Percentiles rank a stretch among this genome's conserved stretches.
Conservation (phyloP, 805 yeast genomes). For the Wickerhamiella kurtzmanii region DNA sequence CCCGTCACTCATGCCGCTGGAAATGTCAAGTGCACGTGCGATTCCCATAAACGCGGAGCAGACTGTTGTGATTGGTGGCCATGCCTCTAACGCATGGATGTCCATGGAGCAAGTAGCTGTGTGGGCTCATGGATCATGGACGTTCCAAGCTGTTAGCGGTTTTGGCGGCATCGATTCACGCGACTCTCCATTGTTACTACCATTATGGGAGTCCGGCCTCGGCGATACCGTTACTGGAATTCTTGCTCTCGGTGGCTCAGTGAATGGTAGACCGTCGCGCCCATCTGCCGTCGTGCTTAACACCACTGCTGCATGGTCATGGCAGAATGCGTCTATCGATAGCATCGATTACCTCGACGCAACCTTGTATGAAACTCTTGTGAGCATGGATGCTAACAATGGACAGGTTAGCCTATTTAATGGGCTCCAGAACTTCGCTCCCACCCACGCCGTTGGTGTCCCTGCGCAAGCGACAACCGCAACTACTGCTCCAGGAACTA, state of each 20-base stretch:
- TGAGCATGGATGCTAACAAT: not conserved
- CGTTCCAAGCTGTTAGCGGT: slow-evolving; percentile 31
- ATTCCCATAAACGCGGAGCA: slow-evolving; percentile 11
- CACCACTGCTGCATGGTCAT: slow-evolving; percentile 32
- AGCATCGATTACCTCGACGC: slow-evolving; percentile 6
- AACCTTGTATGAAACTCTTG: slow-evolving; percentile 12
- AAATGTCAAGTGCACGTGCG: slow-evolving; percentile 17
- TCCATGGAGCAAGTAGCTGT: slow-evolving; percentile 59
- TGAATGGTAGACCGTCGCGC: slow-evolving; percentile 27
- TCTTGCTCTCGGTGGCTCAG: slow-evolving; percentile 50
- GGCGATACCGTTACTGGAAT: slow-evolving; percentile 21
- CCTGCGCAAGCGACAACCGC: slow-evolving; percentile 13
- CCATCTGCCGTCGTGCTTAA: slow-evolving; percentile 34
- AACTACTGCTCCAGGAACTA: slow-evolving; percentile 8
- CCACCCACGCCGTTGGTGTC: slow-evolving; percentile 6
- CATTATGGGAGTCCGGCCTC: slow-evolving; percentile 31
- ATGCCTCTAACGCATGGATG: slow-evolving; percentile 49
- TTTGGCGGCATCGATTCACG: slow-evolving; percentile 38
- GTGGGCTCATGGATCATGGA: slow-evolving; percentile 62
- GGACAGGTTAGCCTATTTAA: slow-evolving; percentile 1
- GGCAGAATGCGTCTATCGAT: slow-evolving; percentile 18
- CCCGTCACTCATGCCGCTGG: slow-evolving; percentile 18
- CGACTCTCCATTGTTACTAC: slow-evolving; percentile 38
- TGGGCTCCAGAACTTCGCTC: not conserved
- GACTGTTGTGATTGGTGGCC: slow-evolving; percentile 46